Evolutionary conservation across 78 protist genomes (phyloP).

Genomic region (Polysphondylium violaceum): DNA sequence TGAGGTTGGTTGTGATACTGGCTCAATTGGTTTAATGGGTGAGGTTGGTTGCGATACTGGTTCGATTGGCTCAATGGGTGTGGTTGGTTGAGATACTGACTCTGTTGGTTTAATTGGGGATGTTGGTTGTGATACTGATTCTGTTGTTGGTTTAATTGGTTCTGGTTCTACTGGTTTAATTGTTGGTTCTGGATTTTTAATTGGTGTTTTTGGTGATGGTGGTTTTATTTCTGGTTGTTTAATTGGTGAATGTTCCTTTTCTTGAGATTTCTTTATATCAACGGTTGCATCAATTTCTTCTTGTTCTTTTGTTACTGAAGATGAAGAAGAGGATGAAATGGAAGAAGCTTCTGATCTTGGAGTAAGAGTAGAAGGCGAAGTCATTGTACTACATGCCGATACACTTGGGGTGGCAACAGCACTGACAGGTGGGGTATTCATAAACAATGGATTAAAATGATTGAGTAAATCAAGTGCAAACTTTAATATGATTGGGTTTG

Average conservation of each 20-base stretch:
- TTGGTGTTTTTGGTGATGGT: not conserved
- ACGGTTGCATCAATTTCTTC: conserved; percentile 1
- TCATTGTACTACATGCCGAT: conserved; percentile 1
- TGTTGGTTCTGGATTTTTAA: not conserved
- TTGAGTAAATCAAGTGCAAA: conserved; percentile 3
- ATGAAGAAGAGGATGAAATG: conserved; percentile 1
- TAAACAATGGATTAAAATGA: not conserved
- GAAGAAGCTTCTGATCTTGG: conserved; percentile 1
- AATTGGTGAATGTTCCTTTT: not conserved
- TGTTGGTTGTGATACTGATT: not conserved
- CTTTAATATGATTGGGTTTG: conserved; percentile 1
- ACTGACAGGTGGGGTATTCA: conserved; percentile 2
- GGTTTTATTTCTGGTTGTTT: not conserved
- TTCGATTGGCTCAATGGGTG: not conserved
- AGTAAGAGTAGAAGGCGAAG: not conserved
- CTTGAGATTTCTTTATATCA: not conserved
- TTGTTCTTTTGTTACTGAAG: not conserved
- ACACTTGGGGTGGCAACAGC: conserved; percentile 3
- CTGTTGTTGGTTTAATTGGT: conserved; percentile 14
- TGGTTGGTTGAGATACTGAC: not conserved
- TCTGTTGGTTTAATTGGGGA: conserved; percentile 3
- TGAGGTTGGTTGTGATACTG: not conserved
- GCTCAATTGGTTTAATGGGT: conserved; percentile 5
- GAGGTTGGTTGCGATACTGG: not conserved
- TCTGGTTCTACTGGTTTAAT: conserved; percentile 1